These are phyloP conservation scores for Carpinus fangiana DNA, from an alignment of 306 rosid genomes.

Conservation along the genomic window DNA sequence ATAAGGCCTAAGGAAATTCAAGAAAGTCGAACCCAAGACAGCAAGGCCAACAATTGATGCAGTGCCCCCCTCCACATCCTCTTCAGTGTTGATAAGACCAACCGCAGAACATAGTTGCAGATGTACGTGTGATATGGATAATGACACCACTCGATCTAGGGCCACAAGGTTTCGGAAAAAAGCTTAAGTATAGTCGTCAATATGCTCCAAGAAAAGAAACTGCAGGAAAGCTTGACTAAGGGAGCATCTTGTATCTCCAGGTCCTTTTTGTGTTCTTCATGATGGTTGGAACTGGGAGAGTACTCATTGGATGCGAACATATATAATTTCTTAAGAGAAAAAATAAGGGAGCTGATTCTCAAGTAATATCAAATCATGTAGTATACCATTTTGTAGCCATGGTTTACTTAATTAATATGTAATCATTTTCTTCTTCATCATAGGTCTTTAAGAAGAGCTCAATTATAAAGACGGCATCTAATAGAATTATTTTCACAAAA, in stretches of 20 bases:
- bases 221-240: no score
- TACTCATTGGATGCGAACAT: background rate
- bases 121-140: conserved; percentile 9
- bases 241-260: no score
- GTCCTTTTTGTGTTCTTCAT: no score
- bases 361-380: conserved; percentile 23
- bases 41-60: no score
- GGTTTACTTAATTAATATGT: background rate
- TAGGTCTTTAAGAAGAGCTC: background rate
- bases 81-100: conserved; percentile 11
- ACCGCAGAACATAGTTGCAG: conserved; percentile 26
- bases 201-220: background rate
- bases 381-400: no score
- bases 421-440: background rate
- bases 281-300: no score
- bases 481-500: background rate
- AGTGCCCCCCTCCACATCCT: no score
- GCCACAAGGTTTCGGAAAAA: conserved; percentile 30
- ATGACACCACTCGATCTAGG: conserved; percentile 24
- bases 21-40: no score
- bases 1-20: no score
- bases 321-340: background rate
- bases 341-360: conserved; percentile 38
- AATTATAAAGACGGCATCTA: conserved; percentile 23
- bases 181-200: conserved; percentile 10